Base-by-base conservation (phyloP, 441 rosid species). In the Pelargonium citronellum region DNA sequence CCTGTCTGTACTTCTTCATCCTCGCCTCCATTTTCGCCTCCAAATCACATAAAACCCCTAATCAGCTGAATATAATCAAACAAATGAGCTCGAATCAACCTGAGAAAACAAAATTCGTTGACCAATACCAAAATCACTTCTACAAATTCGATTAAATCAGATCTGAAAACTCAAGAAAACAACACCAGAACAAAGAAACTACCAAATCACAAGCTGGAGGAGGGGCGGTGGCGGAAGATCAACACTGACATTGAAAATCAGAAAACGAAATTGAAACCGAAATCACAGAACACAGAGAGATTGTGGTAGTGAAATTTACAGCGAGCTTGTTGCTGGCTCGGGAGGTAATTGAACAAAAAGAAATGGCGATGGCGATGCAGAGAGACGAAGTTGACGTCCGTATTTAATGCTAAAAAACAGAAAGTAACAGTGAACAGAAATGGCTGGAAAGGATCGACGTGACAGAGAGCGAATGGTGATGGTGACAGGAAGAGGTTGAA, bases 1-100 rank as follows among this genome's bases (percentile, higher is more conserved):
- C 81, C 53, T 88, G 87, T 70, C 84, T 83, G 72, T 83, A 84
- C 78, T 88, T 91, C 80, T 76, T 93, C 91, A 85, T 87, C 79
- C 87, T 83, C 43, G 76, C 73, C 82, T 91, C 94, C 96, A 88
- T 85, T 44, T 55, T 64, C 51, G 61, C 66, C 60, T 72, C 72
- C 69, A n/a, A 49, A n/a, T 49, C 11, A 46, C 13, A 46, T 12
- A 46, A 46, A 49, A 49, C 4, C 57, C 57, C 57, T 49, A 49
- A 49, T 49, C 17, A 1, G 17, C n/a, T n/a, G 57, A 15, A 49
- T 11, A 13, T 15, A 13, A 13, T 13, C 6, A 11, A 11, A 11
- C 57, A 30, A 30, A 30, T 3, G 5, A 30, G 5, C 37, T 30
- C 37, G 37, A 30, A 30, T 3, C 37, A 30, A 3, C 4, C 37